Evolutionary conservation across 2,329 filamentous ascomycete genomes (phyloP).

Genomic region (Trichoderma guizhouense): DNA sequence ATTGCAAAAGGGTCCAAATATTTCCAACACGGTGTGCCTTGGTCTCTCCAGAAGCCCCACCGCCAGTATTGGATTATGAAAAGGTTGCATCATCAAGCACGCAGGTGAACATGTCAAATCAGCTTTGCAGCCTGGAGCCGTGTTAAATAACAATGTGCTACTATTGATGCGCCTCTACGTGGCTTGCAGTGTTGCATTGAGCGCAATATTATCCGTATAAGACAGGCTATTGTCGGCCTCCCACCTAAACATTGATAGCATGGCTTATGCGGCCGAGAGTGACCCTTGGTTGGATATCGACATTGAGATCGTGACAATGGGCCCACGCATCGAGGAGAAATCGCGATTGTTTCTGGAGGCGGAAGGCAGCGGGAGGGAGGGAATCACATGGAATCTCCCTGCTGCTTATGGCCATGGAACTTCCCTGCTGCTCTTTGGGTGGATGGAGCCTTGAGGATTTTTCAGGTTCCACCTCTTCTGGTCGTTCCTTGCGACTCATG

Average conservation of each 20-base stretch:
- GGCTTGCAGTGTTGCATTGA: neutral
- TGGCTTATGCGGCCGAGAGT: neutral
- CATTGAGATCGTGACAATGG: slow-evolving; percentile 3
- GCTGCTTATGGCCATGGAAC: neutral
- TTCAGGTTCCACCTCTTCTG: slow-evolving; percentile 10
- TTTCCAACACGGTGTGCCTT: neutral
- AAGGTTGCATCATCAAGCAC: neutral
- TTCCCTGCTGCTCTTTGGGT: neutral
- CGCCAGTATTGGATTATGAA: neutral
- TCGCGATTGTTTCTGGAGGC: neutral
- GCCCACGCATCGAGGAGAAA: neutral
- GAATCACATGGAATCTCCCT: slow-evolving; percentile 12
- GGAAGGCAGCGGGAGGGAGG: slow-evolving; percentile 1
- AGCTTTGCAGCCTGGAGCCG: neutral
- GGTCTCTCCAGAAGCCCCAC: neutral
- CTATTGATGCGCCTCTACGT: neutral
- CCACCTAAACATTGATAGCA: neutral
- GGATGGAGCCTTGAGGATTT: slow-evolving; percentile 14
- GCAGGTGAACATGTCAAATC: neutral
- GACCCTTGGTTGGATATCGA: neutral
- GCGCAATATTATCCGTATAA: neutral
- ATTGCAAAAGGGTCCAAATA: neutral
- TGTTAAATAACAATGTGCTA: neutral
- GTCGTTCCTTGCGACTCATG: neutral
- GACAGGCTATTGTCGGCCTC: neutral